These are phyloP conservation scores for Trichosporon coremiiforme DNA, from an alignment of 1,284 basidiomycete species.

Conservation along the genomic window DNA sequence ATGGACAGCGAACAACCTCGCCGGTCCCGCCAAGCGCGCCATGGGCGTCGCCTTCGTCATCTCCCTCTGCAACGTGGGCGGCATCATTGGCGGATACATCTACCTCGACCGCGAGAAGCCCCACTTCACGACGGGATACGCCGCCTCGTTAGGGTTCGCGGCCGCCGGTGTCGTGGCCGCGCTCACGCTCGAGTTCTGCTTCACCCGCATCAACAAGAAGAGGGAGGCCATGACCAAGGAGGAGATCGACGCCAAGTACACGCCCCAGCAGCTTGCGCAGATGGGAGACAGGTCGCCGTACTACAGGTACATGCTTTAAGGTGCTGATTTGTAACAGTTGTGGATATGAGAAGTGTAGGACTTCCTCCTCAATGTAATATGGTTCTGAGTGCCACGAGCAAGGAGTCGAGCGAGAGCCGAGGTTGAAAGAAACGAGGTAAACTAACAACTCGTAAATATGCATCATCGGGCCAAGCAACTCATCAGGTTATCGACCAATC, in stretches of 20 bases:
- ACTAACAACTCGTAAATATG: too few species aligned
- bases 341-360: too few species aligned
- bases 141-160: slow-evolving; percentile 37
- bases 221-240: slow-evolving; percentile 35
- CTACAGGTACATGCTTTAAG: slow-evolving; percentile 36
- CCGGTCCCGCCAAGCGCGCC: slow-evolving; percentile 43
- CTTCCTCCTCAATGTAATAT: too few species aligned
- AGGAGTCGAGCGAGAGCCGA: too few species aligned
- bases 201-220: slow-evolving; percentile 32
- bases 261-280: slow-evolving; percentile 33
- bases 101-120: slow-evolving; percentile 21
- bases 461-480: too few species aligned
- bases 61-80: slow-evolving; percentile 38
- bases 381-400: too few species aligned
- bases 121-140: slow-evolving; percentile 40
- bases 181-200: slow-evolving; percentile 17
- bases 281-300: slow-evolving; percentile 42
- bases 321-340: not conserved
- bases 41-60: slow-evolving; percentile 38
- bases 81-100: slow-evolving; percentile 36
- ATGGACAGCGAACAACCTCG: slow-evolving; percentile 40
- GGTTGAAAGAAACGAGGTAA: too few species aligned
- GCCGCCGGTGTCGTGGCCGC: slow-evolving; percentile 30
- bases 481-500: too few species aligned
- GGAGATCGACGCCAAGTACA: slow-evolving; percentile 40